phyloP scores from a whole-genome alignment of 2,329 filamentous ascomycete species.

The Xylogone sp. region DNA sequence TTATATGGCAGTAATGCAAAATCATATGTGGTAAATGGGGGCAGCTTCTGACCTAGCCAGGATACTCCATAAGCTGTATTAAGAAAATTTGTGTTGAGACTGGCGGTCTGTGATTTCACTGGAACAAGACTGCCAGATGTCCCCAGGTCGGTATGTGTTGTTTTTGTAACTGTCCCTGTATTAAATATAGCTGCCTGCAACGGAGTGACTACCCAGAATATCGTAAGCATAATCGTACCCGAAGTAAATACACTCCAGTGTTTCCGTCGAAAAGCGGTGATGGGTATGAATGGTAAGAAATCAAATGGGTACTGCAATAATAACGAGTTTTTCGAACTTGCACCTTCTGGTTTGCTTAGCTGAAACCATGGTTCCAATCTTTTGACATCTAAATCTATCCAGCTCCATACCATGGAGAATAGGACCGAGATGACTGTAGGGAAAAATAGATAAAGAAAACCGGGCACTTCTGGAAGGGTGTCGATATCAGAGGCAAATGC shows the following conservation, averaged over 20 bases:
- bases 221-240: conserved; percentile 42
- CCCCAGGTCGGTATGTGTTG: conserved; percentile 1
- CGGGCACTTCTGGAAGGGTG: conserved; percentile 31
- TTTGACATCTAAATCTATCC: conserved; percentile 57
- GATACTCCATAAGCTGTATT: conserved; percentile 42
- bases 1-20: conserved; percentile 42
- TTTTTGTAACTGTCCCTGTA: conserved; percentile 25
- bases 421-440: conserved; percentile 51
- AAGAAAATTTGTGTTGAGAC: conserved; percentile 33
- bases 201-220: conserved; percentile 53
- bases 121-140: conserved; percentile 24
- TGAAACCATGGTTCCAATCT: conserved; percentile 59
- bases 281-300: conserved; percentile 39
- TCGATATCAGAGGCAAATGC: conserved; percentile 21
- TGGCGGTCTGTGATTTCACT: conserved; percentile 22
- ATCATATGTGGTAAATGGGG: conserved; percentile 38
- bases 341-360: conserved; percentile 43
- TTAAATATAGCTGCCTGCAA: conserved; percentile 53
- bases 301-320: conserved; percentile 52
- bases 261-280: conserved; percentile 32
- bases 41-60: conserved; percentile 41
- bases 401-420: conserved; percentile 53
- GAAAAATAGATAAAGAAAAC: conserved; percentile 43
- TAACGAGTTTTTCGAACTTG: conserved; percentile 40
- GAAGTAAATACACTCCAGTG: conserved; percentile 52